Base-by-base conservation (phyloP, 2,329 filamentous ascomycete species). In the Aureobasidium sp. region DNA sequence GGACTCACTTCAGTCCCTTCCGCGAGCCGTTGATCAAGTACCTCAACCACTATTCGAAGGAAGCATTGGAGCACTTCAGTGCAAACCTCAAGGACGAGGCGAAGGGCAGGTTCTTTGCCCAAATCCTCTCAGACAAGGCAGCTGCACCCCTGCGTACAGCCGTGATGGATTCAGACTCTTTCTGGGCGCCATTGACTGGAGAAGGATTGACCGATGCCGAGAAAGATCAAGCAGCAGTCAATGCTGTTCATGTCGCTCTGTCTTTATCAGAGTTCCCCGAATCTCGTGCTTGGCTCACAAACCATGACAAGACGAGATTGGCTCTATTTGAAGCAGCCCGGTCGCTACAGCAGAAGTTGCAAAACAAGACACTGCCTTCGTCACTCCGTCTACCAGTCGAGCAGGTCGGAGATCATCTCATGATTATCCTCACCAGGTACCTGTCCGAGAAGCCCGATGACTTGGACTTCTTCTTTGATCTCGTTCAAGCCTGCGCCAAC, bases 1-100 rank as follows among this genome's bases (percentile, higher is more conserved):
- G 94, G 64, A 99, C 94, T 1, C 88, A 92, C 52, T 87, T 90
- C 68, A 97, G 92, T 69, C 93, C 93, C 0, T 97, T 99, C 81
- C 84, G 95, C 48, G 84, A 87, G 63, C 93, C 94, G 0, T 82
- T 99, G 24, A 92, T 96, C 73, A 90, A 91, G 71, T 99, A 96
- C 72, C 82, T 99, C 65, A 96, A 96, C 73, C 85, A 92, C 63
- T 99, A 97, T 71, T 87, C 94, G 0, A 88, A 89, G 66, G 92
- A 99, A 70, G 85, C 92, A 5, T 95, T 92, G 87, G 76, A 81
- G 1, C 88, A 92, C 69, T 87, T 97, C 66, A 80, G 88, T n/a
- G 82, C 83, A 27, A 90, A 87, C 69, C 79, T 97, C 61, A 88
- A 90, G 64, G 90, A 97, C 55, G 83, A 92, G 69, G 89, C 87